Evolutionary conservation across 805 yeast species (phyloP).

Genomic region (Starmerella sp.): DNA sequence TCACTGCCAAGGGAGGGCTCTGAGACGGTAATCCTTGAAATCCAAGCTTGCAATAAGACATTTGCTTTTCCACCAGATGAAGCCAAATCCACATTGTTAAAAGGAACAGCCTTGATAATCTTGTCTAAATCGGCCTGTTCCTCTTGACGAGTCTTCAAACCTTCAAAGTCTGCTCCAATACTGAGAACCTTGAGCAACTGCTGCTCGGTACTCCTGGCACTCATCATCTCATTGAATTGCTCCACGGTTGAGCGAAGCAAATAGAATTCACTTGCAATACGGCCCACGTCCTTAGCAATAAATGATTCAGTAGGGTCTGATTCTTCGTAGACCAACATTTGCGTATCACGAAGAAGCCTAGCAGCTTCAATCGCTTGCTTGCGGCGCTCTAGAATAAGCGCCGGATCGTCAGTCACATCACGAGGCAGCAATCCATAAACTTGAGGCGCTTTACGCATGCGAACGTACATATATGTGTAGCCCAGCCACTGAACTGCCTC

Average conservation of each 20-base stretch:
- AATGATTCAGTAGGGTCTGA: slow-evolving; percentile 52
- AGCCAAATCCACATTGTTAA: slow-evolving; percentile 6
- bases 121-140: slow-evolving; percentile 63
- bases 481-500: slow-evolving; percentile 98
- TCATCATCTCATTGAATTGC: slow-evolving; percentile 73
- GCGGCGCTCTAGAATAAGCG: slow-evolving; percentile 58
- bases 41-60: slow-evolving; percentile 73
- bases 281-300: slow-evolving; percentile 77
- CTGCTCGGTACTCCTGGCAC: slow-evolving; percentile 81
- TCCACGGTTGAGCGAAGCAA: slow-evolving; percentile 76
- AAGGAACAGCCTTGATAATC: slow-evolving; percentile 38
- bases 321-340: slow-evolving; percentile 90
- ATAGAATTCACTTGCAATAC: slow-evolving; percentile 91
- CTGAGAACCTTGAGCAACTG: slow-evolving; percentile 80
- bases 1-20: slow-evolving; percentile 82
- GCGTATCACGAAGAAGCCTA: slow-evolving; percentile 66
- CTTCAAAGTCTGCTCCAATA: slow-evolving; percentile 88
- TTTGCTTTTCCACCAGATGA: slow-evolving; percentile 66
- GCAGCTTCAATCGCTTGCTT: slow-evolving; percentile 74
- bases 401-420: slow-evolving; percentile 73
- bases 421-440: slow-evolving; percentile 85
- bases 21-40: slow-evolving; percentile 58
- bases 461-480: slow-evolving; percentile 82
- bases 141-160: slow-evolving; percentile 78
- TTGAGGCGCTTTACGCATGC: slow-evolving; percentile 91